Evolutionary conservation across 2,329 filamentous ascomycete species (phyloP), one percentile per base, ranked within the genome.

Genomic region (Bertia moriformis): DNA sequence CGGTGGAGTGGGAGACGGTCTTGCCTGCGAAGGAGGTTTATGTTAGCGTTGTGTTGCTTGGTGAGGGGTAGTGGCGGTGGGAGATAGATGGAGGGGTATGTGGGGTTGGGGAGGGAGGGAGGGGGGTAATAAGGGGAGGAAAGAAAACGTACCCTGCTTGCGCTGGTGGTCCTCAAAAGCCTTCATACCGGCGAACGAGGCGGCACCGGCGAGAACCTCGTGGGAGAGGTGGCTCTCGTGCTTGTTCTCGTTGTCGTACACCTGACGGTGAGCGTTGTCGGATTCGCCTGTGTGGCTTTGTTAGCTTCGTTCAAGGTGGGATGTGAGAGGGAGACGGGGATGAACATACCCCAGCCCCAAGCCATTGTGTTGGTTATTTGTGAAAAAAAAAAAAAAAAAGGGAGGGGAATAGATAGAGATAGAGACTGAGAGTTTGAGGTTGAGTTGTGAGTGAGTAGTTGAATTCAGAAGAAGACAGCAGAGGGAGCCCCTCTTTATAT

Each of bases 111-210:
- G 19, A 15, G 17, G 4, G 14, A 20, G 19, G 24, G 24, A 18
- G 14, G 17, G 38, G 24, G 35, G 5, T 27, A 15, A 20, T 38
- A 14, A 7, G 17, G 40, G 17, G n/a, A 33, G 4, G 10, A 12
- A 13, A 38, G 17, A 15, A 24, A 38, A 51, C 63, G 18, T 63
- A 76, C 78, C 83, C 55, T 83, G 66, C 41, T 61, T 65, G 51
- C 80, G 78, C 63, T 87, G 80, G 50, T 72, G 66, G 57, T 87
- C 78, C 61, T 88, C 83, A 51, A 78, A 88, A 17, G 78, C 65
- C 67, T 86, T 86, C 71, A 89, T 82, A 50, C 77, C 84, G 46
- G 74, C 78, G 54, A 89, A 89, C 44, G 79, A 75, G 42, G 83
- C 83, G 42, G 76, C 84, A 45, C 82, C 82, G 46, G 78, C 83